A percentile compares a stretch with the other conserved stretches of the same genome.
phyloP scores from a whole-genome alignment of 192 early-diverging fungal species.

The Backusella westeae region DNA sequence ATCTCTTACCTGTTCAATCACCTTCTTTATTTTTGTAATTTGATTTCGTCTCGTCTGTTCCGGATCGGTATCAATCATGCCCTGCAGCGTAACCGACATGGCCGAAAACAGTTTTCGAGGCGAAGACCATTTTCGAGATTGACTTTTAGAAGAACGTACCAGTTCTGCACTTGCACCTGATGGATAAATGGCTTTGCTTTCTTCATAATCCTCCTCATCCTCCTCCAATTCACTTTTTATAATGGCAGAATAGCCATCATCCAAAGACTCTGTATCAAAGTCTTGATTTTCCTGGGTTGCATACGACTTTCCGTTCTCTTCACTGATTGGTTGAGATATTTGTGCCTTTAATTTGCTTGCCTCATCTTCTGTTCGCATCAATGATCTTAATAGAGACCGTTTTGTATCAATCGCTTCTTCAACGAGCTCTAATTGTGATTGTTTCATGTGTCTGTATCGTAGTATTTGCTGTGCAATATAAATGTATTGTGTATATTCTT shows the following conservation, averaged over 20 bases:
- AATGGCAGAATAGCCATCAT: conserved; percentile 16
- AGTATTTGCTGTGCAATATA: conserved; percentile 4
- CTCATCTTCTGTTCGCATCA: neutral
- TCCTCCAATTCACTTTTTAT: neutral
- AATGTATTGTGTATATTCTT: conserved; percentile 15
- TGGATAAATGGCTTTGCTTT: conserved; percentile 6
- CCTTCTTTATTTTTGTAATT: conserved; percentile 80
- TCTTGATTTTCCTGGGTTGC: neutral
- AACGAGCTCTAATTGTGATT: conserved; percentile 2
- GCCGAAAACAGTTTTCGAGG: conserved; percentile 47
- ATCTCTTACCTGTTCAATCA: conserved; percentile 53
- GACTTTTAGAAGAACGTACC: conserved; percentile 23
- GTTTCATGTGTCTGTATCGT: neutral
- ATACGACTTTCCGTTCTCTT: neutral
- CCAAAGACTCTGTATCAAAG: conserved; percentile 3
- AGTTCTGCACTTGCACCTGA: conserved; percentile 14
- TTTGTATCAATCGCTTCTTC: neutral
- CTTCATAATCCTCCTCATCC: neutral
- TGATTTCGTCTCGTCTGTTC: conserved; percentile 80
- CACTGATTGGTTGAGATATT: neutral
- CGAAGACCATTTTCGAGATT: conserved; percentile 40
- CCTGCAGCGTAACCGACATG: conserved; percentile 71
- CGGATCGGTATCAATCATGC: conserved; percentile 93
- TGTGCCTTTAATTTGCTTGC: neutral
- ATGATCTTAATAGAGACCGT: neutral